Evolutionary conservation across 495 filamentous ascomycete genomes (phyloP).

Genomic region (Hypomontagnella submonticulosa): DNA sequence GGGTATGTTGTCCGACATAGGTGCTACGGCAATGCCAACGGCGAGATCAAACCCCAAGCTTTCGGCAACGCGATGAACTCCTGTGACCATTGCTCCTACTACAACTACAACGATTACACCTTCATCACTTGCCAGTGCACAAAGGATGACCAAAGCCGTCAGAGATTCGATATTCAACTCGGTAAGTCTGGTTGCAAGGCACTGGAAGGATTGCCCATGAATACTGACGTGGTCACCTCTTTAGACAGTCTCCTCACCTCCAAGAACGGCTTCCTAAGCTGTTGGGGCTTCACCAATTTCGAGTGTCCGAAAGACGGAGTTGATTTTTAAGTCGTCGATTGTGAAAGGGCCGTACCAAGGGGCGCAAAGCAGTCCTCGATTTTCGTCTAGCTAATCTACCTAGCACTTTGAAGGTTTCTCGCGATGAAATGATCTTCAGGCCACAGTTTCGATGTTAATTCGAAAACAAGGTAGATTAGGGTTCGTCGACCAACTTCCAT

Average conservation of each 20-base stretch:
- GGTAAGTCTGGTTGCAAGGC: constrained; percentile 11
- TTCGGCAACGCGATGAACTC: constrained; percentile 10
- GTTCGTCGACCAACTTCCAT: not conserved
- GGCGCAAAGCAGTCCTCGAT: no score
- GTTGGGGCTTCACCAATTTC: constrained; percentile 28
- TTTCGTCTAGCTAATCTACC: no score
- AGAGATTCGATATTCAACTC: constrained; percentile 8
- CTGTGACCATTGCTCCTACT: constrained; percentile 11
- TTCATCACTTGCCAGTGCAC: constrained; percentile 15
- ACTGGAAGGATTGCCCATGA: not conserved
- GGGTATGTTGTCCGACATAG: not conserved
- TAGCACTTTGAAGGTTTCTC: not conserved
- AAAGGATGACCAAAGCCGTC: not conserved
- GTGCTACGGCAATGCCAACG: constrained; percentile 25
- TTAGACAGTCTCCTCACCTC: constrained; percentile 17
- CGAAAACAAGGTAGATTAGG: not conserved
- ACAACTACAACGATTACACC: not conserved
- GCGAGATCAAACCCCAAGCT: constrained; percentile 6
- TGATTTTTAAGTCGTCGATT: constrained; percentile 6
- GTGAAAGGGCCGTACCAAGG: not conserved
- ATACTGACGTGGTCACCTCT: not conserved
- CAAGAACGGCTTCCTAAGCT: constrained; percentile 32
- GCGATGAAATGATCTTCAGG: not conserved
- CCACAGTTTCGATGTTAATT: not conserved
- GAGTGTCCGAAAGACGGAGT: constrained; percentile 10